Base-by-base conservation (phyloP, 2,329 filamentous ascomycete genomes). In the Pseudomassariella vexata region DNA sequence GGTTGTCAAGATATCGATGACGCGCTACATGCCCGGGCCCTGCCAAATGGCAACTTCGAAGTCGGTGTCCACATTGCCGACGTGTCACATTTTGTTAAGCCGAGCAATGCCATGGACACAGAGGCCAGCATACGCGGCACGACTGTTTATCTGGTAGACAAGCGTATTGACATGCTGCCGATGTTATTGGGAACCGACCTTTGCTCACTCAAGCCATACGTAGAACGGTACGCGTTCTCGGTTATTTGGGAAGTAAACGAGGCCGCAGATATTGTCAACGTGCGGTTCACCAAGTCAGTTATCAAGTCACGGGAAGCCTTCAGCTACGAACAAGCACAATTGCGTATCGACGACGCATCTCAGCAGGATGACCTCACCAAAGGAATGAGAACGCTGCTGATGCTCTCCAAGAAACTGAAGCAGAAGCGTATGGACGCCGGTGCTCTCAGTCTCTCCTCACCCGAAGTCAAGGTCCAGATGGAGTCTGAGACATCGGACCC, bases 1-100 rank as follows among this genome's bases (percentile, higher is more conserved):
- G 89, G 89, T 2, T 98, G 92, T 59, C 90, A 96, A 51, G 92
- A 98, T 66, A 98, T 98, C 37, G 92, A 98, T 50, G 94, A 98
- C 60, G 92, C 92, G 12, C 74, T 98, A 6, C 94, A 98, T 58
- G 89, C 92, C 6, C 75, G 80, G 39, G 70, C 73, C 30, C 65
- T 98, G 15, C 82, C 87, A 0, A 96, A 96, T 49, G 92, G 94
- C 25, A 95, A 96, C 56, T 89, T 80, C 44, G 87, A 96, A 58
- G 88, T 98, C 8, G 92, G 92, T 42, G 92, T 98, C 11, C 94
- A 98, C 60, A 98, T 98, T 59, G 94, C 92, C 18, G 92, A 98
- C 58, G 92, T 98, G n/a, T 96, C 92, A 8, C 85, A 98, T 62
- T 98, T 98, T 53, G 92, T 98, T 50, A 94, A 92, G 61, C 89